Percentiles rank a stretch among this genome's conserved stretches.
Evolutionary conservation across 2,329 filamentous ascomycete genomes (phyloP).

Genomic region (Graphiopsis chlorocephala): DNA sequence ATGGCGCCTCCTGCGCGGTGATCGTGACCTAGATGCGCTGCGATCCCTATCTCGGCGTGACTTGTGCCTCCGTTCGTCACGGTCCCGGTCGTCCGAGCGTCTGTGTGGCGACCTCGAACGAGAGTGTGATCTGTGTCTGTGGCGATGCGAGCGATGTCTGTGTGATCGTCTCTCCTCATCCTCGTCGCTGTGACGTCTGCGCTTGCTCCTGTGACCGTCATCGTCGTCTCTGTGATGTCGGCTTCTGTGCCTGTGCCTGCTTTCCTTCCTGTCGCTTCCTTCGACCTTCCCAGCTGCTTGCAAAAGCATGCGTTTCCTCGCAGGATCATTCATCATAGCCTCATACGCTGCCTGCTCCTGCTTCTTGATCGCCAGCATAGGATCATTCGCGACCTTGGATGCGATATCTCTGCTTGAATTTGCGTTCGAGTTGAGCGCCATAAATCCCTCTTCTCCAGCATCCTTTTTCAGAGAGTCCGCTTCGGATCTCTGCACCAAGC

Average conservation of each 20-base stretch:
- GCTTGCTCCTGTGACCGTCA: conserved; percentile 32
- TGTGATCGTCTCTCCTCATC: conserved; percentile 33
- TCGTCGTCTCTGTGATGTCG: conserved; percentile 28
- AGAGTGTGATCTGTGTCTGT: conserved; percentile 26
- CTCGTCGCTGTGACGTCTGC: conserved; percentile 34
- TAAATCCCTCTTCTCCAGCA: conserved; percentile 48
- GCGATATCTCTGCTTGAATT: conserved; percentile 77
- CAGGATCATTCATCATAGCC: conserved; percentile 74
- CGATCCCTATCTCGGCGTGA: conserved; percentile 28
- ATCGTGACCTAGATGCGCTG: conserved; percentile 36
- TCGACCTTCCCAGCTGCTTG: conserved; percentile 40
- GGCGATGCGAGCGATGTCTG: conserved; percentile 30
- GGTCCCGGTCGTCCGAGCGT: conserved; percentile 20
- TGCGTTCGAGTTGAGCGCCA: conserved; percentile 58
- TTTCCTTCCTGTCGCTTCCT: conserved; percentile 27
- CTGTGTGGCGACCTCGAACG: conserved; percentile 26
- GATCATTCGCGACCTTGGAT: conserved; percentile 84
- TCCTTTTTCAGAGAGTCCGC: conserved; percentile 76
- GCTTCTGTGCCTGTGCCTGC: conserved; percentile 30
- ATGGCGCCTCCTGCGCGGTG: conserved; percentile 38
- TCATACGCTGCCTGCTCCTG: conserved; percentile 60
- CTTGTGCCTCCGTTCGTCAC: conserved; percentile 22
- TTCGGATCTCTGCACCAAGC: conserved; percentile 77
- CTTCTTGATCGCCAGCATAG: conserved; percentile 87
- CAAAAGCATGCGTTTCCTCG: conserved; percentile 65